phyloP scores from a whole-genome alignment of 192 early-diverging fungal genomes.

The Backusella luteola region DNA sequence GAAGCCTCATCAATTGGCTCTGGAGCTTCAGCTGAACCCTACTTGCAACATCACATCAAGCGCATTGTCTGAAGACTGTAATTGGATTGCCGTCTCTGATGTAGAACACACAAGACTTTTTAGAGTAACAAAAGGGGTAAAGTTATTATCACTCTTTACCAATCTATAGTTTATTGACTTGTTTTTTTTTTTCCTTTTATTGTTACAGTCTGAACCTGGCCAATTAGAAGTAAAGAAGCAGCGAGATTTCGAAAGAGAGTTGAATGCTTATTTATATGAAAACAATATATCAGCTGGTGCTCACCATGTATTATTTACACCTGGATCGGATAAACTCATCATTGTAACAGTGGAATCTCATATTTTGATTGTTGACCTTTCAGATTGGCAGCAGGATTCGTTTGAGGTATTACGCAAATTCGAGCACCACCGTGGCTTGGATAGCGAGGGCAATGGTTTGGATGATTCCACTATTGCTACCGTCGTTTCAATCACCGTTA shows the following conservation, averaged over 20 bases:
- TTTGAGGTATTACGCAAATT: slow-evolving; percentile 67
- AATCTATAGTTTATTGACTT: too few relatives aligned
- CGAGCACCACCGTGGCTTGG: slow-evolving; percentile 60
- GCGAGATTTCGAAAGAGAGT: slow-evolving; percentile 34
- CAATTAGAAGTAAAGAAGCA: slow-evolving; percentile 47
- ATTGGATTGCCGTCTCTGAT: slow-evolving; percentile 83
- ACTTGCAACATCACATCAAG: slow-evolving; percentile 67
- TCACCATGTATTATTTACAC: slow-evolving; percentile 73
- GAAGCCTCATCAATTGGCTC: slow-evolving; percentile 63
- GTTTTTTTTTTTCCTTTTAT: background rate
- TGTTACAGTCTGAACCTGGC: slow-evolving; percentile 33
- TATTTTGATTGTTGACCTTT: slow-evolving; percentile 76
- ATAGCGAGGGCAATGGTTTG: slow-evolving; percentile 22
- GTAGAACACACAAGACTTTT: slow-evolving; percentile 67
- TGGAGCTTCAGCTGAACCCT: slow-evolving; percentile 77
- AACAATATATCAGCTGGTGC: slow-evolving; percentile 52
- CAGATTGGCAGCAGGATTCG: slow-evolving; percentile 51
- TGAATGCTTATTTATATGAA: slow-evolving; percentile 25
- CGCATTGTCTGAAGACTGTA: slow-evolving; percentile 78
- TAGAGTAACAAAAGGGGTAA: slow-evolving; percentile 53
- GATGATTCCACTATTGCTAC: slow-evolving; percentile 48
- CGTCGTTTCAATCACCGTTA: slow-evolving; percentile 72
- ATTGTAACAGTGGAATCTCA: slow-evolving; percentile 74
- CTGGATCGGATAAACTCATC: slow-evolving; percentile 71
- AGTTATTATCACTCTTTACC: background rate